Percentiles rank a stretch among this genome's conserved stretches.
Conservation (phyloP, 805 yeast species). For the Pichia californica region DNA sequence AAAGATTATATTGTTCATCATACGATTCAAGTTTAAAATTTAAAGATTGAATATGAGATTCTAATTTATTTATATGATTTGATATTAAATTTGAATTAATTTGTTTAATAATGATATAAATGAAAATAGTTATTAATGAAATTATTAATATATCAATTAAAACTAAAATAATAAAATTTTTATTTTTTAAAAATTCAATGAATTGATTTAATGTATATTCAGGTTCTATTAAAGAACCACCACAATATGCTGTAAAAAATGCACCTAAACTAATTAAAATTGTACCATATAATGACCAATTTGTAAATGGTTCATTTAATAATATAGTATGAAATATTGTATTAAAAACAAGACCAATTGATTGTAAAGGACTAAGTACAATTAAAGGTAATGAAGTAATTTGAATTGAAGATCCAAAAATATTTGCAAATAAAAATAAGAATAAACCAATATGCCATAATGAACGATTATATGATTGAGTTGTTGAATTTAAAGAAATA, state of each 20-base stretch:
- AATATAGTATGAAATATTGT: slow-evolving; percentile 63
- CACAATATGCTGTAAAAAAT: slow-evolving; percentile 66
- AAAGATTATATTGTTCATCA: background rate
- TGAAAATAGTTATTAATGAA: slow-evolving; percentile 24
- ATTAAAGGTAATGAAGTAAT: slow-evolving; percentile 78
- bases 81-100: slow-evolving; percentile 1
- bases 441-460: slow-evolving; percentile 73
- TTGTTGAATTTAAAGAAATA: slow-evolving; percentile 13
- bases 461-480: slow-evolving; percentile 37
- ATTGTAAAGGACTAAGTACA: slow-evolving; percentile 74
- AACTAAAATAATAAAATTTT: slow-evolving; percentile 56
- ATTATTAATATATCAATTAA: slow-evolving; percentile 29
- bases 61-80: background rate
- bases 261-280: slow-evolving; percentile 67
- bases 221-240: slow-evolving; percentile 58
- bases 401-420: slow-evolving; percentile 78
- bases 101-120: slow-evolving; percentile 17
- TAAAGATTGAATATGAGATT: slow-evolving; percentile 3
- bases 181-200: slow-evolving; percentile 34
- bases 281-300: slow-evolving; percentile 56
- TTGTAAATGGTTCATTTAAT: slow-evolving; percentile 62
- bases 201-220: slow-evolving; percentile 44
- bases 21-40: slow-evolving; percentile 2
- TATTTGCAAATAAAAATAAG: slow-evolving; percentile 64
- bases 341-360: slow-evolving; percentile 84